These are phyloP conservation scores for Carex parvula DNA, from an alignment of 176 grass and related monocot species.

Conservation along the genomic window DNA sequence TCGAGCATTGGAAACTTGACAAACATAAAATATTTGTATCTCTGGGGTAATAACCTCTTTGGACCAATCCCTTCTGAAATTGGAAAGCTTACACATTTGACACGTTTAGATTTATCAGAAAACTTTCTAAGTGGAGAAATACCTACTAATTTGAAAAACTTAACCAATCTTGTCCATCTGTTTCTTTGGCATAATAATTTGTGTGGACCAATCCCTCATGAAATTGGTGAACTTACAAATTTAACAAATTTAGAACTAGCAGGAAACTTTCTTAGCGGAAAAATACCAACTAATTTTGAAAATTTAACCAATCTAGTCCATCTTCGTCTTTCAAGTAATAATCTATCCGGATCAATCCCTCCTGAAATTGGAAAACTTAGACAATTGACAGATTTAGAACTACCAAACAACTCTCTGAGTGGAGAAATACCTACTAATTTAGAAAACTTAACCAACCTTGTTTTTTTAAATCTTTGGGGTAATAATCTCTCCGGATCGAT, in stretches of 20 bases:
- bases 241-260: conserved; percentile 13
- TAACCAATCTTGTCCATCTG: background rate
- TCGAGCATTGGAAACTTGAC: background rate
- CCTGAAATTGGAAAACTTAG: background rate
- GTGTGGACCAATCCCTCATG: conserved; percentile 1
- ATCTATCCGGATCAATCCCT: background rate
- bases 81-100: no score
- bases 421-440: background rate
- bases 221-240: conserved; percentile 24
- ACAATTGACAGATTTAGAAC: background rate
- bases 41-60: background rate
- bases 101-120: background rate
- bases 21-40: background rate
- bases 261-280: conserved; percentile 19
- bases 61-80: no score
- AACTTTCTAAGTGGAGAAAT: conserved; percentile 38
- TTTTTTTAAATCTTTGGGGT: background rate
- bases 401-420: background rate
- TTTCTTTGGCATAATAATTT: conserved; percentile 16
- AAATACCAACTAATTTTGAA: background rate
- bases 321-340: background rate
- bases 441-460: background rate
- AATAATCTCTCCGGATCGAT: background rate
- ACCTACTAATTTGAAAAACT: conserved; percentile 25
- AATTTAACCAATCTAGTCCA: background rate